A percentile compares a stretch with the other conserved stretches of the same genome.
Conservation (phyloP, 768 basidiomycete genomes). For the Guyanaporus albipodus region DNA sequence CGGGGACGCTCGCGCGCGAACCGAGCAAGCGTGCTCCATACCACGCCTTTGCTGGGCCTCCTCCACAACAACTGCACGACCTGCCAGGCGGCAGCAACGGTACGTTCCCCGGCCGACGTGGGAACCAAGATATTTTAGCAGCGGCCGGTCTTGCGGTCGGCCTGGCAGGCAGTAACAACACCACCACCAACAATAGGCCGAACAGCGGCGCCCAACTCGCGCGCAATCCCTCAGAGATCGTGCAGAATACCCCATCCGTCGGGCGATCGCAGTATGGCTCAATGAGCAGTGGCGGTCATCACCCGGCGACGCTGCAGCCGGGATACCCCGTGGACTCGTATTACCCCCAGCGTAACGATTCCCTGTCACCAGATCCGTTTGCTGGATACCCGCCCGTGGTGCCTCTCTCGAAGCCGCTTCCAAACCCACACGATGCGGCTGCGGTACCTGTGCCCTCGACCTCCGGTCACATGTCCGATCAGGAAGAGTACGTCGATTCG, state of each 20-base stretch:
- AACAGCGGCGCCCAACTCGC: constrained; percentile 9
- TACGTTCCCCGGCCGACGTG: constrained; percentile 20
- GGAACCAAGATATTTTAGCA: constrained; percentile 27
- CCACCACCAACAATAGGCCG: neutral
- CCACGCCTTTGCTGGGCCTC: constrained; percentile 37
- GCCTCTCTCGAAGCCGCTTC: constrained; percentile 2
- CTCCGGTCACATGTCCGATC: constrained; percentile 11
- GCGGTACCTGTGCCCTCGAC: constrained; percentile 12
- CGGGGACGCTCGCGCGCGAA: constrained; percentile 28
- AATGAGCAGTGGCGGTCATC: constrained; percentile 9
- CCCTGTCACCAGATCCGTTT: constrained; percentile 27
- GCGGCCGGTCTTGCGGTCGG: constrained; percentile 23
- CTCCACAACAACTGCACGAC: constrained; percentile 19
- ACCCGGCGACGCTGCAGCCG: constrained; percentile 20
- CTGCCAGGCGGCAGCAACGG: constrained; percentile 10
- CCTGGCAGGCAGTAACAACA: neutral
- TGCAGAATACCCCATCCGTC: constrained; percentile 25
- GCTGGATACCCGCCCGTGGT: constrained; percentile 22
- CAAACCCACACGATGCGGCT: constrained; percentile 18
- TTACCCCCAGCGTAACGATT: constrained; percentile 22
- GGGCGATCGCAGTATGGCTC: constrained; percentile 24
- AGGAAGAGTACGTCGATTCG: constrained; percentile 4
- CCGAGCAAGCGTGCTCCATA: constrained; percentile 34
- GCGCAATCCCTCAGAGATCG: constrained; percentile 25
- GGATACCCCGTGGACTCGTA: constrained; percentile 25